These are phyloP conservation scores for Lachnellula subtilissima DNA, from an alignment of 2,329 filamentous ascomycete species.

Conservation along the genomic window DNA sequence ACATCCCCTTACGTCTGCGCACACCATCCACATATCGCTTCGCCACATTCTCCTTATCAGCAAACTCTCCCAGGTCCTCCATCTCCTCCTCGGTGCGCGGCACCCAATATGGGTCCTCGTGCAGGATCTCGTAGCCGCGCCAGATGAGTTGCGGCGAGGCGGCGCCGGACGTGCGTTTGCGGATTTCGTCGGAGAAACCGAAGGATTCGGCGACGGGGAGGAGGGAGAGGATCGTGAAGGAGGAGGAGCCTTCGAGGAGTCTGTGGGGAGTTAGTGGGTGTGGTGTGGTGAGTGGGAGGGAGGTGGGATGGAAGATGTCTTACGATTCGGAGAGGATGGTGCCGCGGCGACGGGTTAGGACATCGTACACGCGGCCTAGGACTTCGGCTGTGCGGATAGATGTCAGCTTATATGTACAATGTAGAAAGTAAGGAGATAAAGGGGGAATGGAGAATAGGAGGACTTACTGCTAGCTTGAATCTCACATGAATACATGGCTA, in stretches of 20 bases:
- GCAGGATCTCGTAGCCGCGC: slow-evolving; percentile 83
- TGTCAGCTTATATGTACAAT: not conserved
- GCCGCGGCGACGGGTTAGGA: slow-evolving; percentile 91
- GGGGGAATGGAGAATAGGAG: not conserved
- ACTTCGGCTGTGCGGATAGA: slow-evolving; percentile 63
- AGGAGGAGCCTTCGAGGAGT: slow-evolving; percentile 92
- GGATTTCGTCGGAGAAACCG: slow-evolving; percentile 93
- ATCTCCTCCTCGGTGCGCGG: slow-evolving; percentile 94
- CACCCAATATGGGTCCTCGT: slow-evolving; percentile 97
- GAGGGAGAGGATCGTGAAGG: slow-evolving; percentile 86
- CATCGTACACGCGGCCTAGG: slow-evolving; percentile 89
- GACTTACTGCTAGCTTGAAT: slow-evolving; percentile 83
- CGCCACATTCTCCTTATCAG: slow-evolving; percentile 91
- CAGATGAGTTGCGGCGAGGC: slow-evolving; percentile 93
- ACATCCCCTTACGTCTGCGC: slow-evolving; percentile 76
- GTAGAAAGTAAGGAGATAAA: not conserved
- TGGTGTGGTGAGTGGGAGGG: too few species aligned
- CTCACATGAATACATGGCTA: slow-evolving; percentile 97
- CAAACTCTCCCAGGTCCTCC: slow-evolving; percentile 91
- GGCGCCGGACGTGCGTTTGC: slow-evolving; percentile 85
- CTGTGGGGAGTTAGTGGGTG: too few species aligned
- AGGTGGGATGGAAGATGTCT: too few species aligned
- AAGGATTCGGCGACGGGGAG: slow-evolving; percentile 93
- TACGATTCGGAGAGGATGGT: slow-evolving; percentile 76
- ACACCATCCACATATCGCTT: slow-evolving; percentile 95